phyloP scores from a whole-genome alignment of 2,329 filamentous ascomycete species.

The Bipolaris sorokiniana region DNA sequence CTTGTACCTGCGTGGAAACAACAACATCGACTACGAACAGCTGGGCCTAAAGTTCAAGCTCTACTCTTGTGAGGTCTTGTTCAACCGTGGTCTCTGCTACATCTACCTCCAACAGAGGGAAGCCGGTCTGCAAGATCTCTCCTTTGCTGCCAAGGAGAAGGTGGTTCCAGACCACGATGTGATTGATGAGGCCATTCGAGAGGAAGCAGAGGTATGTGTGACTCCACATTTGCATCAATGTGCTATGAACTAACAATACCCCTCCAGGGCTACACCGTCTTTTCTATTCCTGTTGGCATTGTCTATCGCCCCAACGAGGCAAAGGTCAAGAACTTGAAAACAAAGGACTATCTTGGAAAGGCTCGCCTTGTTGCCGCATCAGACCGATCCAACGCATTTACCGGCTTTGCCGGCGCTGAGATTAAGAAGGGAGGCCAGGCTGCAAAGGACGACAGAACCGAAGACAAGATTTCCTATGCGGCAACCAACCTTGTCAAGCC shows the following conservation, averaged over 20 bases:
- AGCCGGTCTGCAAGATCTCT: slow-evolving; percentile 86
- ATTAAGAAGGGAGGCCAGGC: slow-evolving; percentile 68
- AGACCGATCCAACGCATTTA: slow-evolving; percentile 79
- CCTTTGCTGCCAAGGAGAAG: slow-evolving; percentile 92
- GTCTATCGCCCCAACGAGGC: slow-evolving; percentile 95
- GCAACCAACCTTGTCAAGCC: slow-evolving; percentile 93
- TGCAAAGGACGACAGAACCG: slow-evolving; percentile 78
- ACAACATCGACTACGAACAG: slow-evolving; percentile 97
- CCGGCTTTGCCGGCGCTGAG: slow-evolving; percentile 79
- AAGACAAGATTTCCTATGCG: slow-evolving; percentile 86
- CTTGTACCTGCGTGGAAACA: slow-evolving; percentile 91
- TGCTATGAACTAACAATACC: slow-evolving; percentile 32
- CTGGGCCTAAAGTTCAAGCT: slow-evolving; percentile 93
- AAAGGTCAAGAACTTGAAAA: slow-evolving; percentile 97
- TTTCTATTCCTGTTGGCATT: slow-evolving; percentile 95
- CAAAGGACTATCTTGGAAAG: slow-evolving; percentile 96
- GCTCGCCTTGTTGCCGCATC: slow-evolving; percentile 90
- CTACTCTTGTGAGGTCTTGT: slow-evolving; percentile 96
- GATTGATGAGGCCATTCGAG: slow-evolving; percentile 94
- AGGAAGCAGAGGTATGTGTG: slow-evolving; percentile 80
- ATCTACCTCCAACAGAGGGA: slow-evolving; percentile 95
- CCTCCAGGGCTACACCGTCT: slow-evolving; percentile 91
- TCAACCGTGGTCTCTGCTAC: slow-evolving; percentile 96
- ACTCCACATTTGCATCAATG: background rate
- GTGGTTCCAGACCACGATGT: slow-evolving; percentile 96